These are phyloP conservation scores for Sarocladiaceae sp. DNA, from an alignment of 2,329 filamentous ascomycete genomes.

Conservation along the genomic window DNA sequence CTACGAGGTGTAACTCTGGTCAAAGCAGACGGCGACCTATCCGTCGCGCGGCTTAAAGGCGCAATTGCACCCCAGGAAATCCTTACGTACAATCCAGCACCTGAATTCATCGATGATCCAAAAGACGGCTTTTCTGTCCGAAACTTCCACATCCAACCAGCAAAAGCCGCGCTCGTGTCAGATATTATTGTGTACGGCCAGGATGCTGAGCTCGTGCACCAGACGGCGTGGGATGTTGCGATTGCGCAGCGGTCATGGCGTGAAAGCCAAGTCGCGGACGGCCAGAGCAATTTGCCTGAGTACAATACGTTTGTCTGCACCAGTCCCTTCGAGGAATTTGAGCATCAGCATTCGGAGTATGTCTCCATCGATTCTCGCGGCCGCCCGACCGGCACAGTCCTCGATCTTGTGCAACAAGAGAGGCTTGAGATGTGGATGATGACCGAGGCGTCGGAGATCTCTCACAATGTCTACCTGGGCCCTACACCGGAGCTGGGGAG, in stretches of 20 bases:
- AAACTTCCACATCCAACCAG: slow-evolving; percentile 94
- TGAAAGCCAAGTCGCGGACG: slow-evolving; percentile 52
- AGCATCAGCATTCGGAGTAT: slow-evolving; percentile 61
- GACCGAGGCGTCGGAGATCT: slow-evolving; percentile 84
- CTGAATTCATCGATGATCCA: slow-evolving; percentile 79
- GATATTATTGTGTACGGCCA: slow-evolving; percentile 92
- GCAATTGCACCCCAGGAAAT: slow-evolving; percentile 79
- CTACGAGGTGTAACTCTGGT: slow-evolving; percentile 78
- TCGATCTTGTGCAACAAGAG: slow-evolving; percentile 89
- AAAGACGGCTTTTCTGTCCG: slow-evolving; percentile 87
- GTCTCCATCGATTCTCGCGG: slow-evolving; percentile 71
- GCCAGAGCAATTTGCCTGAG: slow-evolving; percentile 44
- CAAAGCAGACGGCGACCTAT: slow-evolving; percentile 79
- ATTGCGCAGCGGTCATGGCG: slow-evolving; percentile 72
- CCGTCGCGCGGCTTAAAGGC: slow-evolving; percentile 71
- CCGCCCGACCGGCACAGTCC: slow-evolving; percentile 64
- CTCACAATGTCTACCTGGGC: slow-evolving; percentile 83
- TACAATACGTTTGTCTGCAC: slow-evolving; percentile 81
- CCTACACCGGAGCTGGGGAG: slow-evolving; percentile 68
- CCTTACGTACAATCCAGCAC: slow-evolving; percentile 43
- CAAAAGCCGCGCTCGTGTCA: slow-evolving; percentile 79
- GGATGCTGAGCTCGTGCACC: slow-evolving; percentile 52
- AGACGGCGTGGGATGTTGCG: slow-evolving; percentile 63
- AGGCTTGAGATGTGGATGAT: slow-evolving; percentile 88
- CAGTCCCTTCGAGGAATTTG: slow-evolving; percentile 63